These are phyloP conservation scores for Xylariaceae sp. DNA, from an alignment of 2,329 filamentous ascomycete species.

Conservation along the genomic window DNA sequence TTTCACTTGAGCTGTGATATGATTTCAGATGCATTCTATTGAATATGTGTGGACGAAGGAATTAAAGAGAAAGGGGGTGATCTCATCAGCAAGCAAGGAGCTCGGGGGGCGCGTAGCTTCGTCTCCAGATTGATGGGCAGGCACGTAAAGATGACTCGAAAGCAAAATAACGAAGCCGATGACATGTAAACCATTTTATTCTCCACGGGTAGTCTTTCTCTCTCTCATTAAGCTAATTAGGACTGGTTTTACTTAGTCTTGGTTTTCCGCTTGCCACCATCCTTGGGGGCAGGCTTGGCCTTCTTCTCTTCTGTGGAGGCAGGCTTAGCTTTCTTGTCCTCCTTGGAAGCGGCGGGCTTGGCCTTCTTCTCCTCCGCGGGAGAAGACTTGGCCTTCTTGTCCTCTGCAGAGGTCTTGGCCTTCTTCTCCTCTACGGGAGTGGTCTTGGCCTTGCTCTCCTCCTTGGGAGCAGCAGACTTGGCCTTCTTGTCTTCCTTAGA, in stretches of 20 bases:
- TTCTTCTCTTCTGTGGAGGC: not conserved
- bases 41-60: too few species aligned
- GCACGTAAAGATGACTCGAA: not conserved
- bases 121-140: too few species aligned
- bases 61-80: too few species aligned
- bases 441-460: not conserved
- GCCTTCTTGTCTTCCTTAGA: not conserved
- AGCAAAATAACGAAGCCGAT: not conserved
- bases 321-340: not conserved
- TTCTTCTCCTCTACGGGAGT: not conserved
- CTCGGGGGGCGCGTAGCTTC: too few species aligned
- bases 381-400: not conserved
- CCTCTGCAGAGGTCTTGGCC: not conserved
- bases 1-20: too few species aligned
- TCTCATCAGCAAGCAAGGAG: too few species aligned
- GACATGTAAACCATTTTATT: not conserved
- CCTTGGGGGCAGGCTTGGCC: not conserved
- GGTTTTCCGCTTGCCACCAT: not conserved
- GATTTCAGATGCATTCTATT: too few species aligned
- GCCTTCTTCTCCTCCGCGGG: not conserved
- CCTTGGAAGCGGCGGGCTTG: not conserved
- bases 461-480: not conserved
- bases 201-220: too few species aligned
- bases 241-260: slow-evolving; percentile 12
- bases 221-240: slow-evolving; percentile 16